Evolutionary conservation across 2,329 filamentous ascomycete genomes (phyloP), one percentile per base, ranked within the genome.

Genomic region (Phyllosticta ampelicida): DNA sequence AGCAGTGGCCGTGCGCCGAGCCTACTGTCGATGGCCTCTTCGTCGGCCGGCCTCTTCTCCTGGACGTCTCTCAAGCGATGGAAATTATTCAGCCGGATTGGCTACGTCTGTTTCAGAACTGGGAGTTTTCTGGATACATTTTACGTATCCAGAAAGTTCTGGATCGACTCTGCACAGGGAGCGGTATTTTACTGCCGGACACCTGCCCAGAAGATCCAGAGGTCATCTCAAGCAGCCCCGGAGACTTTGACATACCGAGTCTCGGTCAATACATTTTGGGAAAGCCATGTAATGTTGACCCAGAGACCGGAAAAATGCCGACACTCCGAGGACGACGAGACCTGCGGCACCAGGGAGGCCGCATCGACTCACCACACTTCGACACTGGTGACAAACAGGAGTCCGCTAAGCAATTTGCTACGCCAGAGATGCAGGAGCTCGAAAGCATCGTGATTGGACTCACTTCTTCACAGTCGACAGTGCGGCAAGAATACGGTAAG

Each of bases 61-160:
- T 83, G 0, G 51, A 65, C 0, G 60, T 80, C 2, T 44, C 61
- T 0, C 60, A 66, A 10, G 78, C 78, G 2, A 44, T 80, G 1
- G 62, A 69, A 0, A 63, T 65, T 0, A 64, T 83, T 13, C 61
- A 63, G 0, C 71, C 72, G 0, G 75, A 80, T 54, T 84, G 80
- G 80, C 61, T 67, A 4, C 73, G 76, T 0, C 63, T 80, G 0
- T 75, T 71, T n/a, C 69, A 74, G 5, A 84, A 84, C 51, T 60
- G 71, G 9, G 70, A 78, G 26, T 69, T 83, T 0, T 73, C 70
- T 0, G 49, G 65, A 0, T 77, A 82, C 61, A 60, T 82, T 0
- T 57, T 68, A 9, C 50, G 71, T 23, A 73, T 79, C 0, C 78
- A 83, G 55, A 5, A 51, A 0, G 62, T 78, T 9, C 60, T 80